Conservation (phyloP, 176 grass and related monocot species). For the Raddia distichophylla region DNA sequence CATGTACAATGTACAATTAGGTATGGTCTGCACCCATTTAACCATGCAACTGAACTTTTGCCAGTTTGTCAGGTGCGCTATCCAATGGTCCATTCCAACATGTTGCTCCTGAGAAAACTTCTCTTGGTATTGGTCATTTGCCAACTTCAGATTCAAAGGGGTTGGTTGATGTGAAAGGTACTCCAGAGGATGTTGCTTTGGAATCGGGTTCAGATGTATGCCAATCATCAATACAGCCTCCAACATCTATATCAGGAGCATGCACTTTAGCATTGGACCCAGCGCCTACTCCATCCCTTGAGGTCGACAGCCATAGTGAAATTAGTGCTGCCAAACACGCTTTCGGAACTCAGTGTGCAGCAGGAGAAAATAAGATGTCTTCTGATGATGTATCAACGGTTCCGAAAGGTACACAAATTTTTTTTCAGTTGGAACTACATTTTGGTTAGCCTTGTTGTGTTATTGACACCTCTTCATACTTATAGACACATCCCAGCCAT, state of each 20-base stretch:
- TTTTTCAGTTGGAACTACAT: constrained; percentile 6
- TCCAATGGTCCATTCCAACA: constrained; percentile 49
- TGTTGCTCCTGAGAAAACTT: constrained; percentile 44
- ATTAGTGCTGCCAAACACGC: constrained; percentile 45
- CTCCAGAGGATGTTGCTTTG: constrained; percentile 28
- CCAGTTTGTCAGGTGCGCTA: constrained; percentile 50
- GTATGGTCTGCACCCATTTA: constrained; percentile 2
- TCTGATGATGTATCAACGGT: constrained; percentile 23
- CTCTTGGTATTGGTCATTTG: constrained; percentile 28
- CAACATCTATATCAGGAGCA: constrained; percentile 24
- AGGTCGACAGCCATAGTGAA: constrained; percentile 31
- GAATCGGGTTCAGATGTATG: constrained; percentile 37
- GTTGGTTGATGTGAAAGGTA: constrained; percentile 23
- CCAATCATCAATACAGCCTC: background rate
- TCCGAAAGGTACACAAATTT: constrained; percentile 28
- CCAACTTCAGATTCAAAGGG: constrained; percentile 24
- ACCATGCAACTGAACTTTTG: constrained; percentile 24
- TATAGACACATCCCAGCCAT: constrained; percentile 53
- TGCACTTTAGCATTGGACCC: constrained; percentile 41
- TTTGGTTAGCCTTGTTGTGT: constrained; percentile 13
- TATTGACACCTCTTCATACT: constrained; percentile 31
- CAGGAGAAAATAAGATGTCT: constrained; percentile 13
- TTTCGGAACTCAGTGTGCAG: constrained; percentile 41
- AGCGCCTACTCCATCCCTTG: constrained; percentile 40
- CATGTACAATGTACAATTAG: background rate